Conservation (phyloP, 495 filamentous ascomycete species). For the Friedmanniomyces simplex region DNA sequence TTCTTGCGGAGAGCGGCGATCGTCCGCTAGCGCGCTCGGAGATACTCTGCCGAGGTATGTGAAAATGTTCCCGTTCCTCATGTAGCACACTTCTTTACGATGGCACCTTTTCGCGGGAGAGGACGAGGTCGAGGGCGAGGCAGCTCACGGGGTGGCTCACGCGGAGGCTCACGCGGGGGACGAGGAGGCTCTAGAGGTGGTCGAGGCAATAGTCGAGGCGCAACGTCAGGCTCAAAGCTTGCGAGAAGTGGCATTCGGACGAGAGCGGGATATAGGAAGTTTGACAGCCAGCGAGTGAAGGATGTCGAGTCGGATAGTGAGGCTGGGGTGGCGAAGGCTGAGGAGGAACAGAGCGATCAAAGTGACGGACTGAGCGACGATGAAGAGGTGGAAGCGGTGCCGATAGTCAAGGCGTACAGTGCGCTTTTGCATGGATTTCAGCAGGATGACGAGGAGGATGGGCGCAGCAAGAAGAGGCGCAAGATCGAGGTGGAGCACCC, state of each 20-base stretch:
- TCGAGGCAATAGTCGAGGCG: not conserved
- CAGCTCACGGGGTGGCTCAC: constrained; percentile 1
- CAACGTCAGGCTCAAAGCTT: not conserved
- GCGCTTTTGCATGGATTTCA: constrained; percentile 33
- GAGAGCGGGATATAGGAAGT: constrained; percentile 15
- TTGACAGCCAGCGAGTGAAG: constrained; percentile 20
- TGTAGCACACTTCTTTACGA: not conserved
- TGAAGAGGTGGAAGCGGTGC: constrained; percentile 20
- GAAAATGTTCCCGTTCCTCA: not conserved
- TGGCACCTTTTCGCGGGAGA: constrained; percentile 3
- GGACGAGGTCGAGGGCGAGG: not conserved
- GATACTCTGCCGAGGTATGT: not conserved
- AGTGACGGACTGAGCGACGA: constrained; percentile 18
- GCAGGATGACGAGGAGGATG: constrained; percentile 45
- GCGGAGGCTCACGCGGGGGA: constrained; percentile 2
- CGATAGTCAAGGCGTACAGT: constrained; percentile 30
- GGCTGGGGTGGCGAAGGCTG: not conserved
- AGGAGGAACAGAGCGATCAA: constrained; percentile 16
- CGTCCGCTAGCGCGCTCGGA: constrained; percentile 11
- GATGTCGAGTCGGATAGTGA: constrained; percentile 13
- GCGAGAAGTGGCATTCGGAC: constrained; percentile 20
- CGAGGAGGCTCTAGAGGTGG: constrained; percentile 2
- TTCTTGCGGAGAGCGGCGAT: not conserved
- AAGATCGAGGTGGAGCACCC: constrained; percentile 43
- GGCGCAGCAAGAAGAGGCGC: constrained; percentile 54